Evolutionary conservation across 345 rosid species (phyloP).

Genomic region (Aquilaria malaccensis): DNA sequence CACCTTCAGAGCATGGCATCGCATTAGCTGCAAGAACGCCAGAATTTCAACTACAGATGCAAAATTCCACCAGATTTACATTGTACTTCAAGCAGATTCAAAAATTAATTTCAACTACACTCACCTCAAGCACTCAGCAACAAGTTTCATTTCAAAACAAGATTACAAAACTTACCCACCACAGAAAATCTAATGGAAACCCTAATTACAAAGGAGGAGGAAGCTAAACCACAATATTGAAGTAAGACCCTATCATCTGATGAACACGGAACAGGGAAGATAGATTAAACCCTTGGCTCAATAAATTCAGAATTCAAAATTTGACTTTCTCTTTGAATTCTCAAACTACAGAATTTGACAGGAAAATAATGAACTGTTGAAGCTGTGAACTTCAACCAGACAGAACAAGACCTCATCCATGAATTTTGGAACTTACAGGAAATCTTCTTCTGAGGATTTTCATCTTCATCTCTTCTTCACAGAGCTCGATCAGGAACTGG

Average conservation of each 20-base stretch:
- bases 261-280: conserved; percentile 6
- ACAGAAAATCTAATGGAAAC: background rate
- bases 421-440: conserved; percentile 12
- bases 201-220: background rate
- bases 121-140: too few relatives aligned
- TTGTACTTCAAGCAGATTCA: too few relatives aligned
- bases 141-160: too few relatives aligned
- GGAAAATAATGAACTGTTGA: too few relatives aligned
- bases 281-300: conserved; percentile 10
- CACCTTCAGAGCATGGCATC: conserved; percentile 15
- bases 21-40: background rate
- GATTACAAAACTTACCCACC: too few relatives aligned
- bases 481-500: conserved; percentile 15
- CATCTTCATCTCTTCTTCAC: conserved; percentile 17
- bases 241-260: conserved; percentile 4
- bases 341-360: too few relatives aligned
- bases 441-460: conserved; percentile 10
- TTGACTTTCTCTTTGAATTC: too few relatives aligned
- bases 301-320: background rate
- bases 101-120: too few relatives aligned
- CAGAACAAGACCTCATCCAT: background rate
- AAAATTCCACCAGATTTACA: too few relatives aligned
- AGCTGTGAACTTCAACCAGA: too few relatives aligned
- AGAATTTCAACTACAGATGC: too few relatives aligned
- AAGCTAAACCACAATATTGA: background rate